Evolutionary conservation across 164 flowering plant species (phyloP).

Genomic region (Amborella trichopoda): DNA sequence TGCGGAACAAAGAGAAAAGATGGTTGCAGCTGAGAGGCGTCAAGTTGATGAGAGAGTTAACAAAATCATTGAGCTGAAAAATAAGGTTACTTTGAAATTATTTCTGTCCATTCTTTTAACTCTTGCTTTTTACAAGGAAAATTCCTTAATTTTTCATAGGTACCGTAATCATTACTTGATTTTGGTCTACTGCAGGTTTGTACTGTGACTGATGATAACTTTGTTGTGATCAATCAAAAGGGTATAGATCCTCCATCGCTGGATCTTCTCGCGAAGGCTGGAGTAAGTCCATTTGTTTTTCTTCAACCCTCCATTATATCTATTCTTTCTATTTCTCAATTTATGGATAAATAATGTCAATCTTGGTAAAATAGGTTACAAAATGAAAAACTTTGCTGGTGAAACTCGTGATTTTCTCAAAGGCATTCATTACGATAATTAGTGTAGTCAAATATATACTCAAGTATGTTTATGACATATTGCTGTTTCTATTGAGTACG

Average conservation of each 20-base stretch:
- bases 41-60: constrained; percentile 88
- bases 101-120: neutral
- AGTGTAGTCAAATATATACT: no score
- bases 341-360: no score
- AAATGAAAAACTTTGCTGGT: no score
- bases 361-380: no score
- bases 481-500: no score
- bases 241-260: constrained; percentile 97
- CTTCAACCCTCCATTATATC: no score
- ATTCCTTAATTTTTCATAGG: neutral
- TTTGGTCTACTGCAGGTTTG: constrained; percentile 95
- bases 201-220: constrained; percentile 59
- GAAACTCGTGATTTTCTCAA: no score
- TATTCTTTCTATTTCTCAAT: no score
- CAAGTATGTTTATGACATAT: no score
- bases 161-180: no score
- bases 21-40: constrained; percentile 90
- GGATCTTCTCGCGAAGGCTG: constrained; percentile 90
- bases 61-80: constrained; percentile 84
- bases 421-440: no score
- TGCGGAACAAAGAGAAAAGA: constrained; percentile 97
- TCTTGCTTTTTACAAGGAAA: neutral
- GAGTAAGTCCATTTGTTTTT: constrained; percentile 40
- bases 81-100: constrained; percentile 33
- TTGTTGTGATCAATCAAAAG: constrained; percentile 91